Evolutionary conservation across 306 rosid species (phyloP).

Genomic region (Trifolium fragiferum): DNA sequence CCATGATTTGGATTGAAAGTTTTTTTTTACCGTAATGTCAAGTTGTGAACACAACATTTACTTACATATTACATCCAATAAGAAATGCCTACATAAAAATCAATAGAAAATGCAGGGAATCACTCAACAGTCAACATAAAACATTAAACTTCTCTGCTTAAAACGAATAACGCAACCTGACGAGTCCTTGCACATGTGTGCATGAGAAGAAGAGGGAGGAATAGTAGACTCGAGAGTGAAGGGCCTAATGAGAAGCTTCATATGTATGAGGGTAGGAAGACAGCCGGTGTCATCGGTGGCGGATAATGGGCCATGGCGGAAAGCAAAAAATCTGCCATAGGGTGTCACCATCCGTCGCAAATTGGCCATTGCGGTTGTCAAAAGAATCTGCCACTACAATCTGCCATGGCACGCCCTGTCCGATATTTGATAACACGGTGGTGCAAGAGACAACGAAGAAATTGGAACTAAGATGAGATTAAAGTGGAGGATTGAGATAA

Average conservation of each 20-base stretch:
- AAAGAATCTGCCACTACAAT: too few species aligned
- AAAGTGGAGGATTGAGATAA: slow-evolving; percentile 13
- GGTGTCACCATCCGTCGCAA: too few species aligned
- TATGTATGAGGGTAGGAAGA: background rate
- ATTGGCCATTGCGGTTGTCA: too few species aligned
- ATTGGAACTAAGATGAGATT: slow-evolving; percentile 9
- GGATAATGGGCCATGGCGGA: too few species aligned
- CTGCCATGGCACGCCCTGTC: too few species aligned
- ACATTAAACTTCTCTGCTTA: slow-evolving; percentile 10
- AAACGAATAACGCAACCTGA: slow-evolving; percentile 10
- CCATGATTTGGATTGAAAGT: slow-evolving; percentile 6
- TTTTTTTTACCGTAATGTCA: background rate
- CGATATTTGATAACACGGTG: too few species aligned
- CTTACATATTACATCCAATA: slow-evolving; percentile 13
- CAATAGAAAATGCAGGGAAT: slow-evolving; percentile 15
- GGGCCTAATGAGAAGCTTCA: background rate
- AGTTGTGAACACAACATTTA: background rate
- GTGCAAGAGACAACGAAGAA: background rate
- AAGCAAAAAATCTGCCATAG: too few species aligned
- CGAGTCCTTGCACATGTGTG: background rate
- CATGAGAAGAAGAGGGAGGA: background rate
- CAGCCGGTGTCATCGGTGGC: background rate
- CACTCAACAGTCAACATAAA: slow-evolving; percentile 5
- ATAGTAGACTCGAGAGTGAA: slow-evolving; percentile 6
- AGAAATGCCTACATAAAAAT: background rate